phyloP scores from a whole-genome alignment of 2,329 filamentous ascomycete species.

The Diaporthe citri region DNA sequence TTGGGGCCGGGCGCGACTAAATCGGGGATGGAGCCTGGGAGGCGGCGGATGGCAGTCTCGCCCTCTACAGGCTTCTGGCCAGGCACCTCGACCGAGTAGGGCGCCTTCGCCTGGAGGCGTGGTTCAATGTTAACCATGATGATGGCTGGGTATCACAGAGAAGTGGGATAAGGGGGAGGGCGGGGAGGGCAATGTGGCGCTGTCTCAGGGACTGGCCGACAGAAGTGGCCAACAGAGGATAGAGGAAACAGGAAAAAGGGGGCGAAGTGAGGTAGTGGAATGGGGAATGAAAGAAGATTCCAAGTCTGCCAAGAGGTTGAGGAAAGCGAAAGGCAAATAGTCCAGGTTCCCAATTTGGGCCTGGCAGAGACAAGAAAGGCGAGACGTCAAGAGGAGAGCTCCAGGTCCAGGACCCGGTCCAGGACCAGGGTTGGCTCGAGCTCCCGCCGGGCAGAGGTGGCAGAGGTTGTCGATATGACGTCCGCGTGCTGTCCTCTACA shows the following conservation, averaged over 20 bases:
- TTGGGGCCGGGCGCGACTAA: slow-evolving; percentile 73
- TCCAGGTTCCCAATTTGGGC: slow-evolving; percentile 16
- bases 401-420: slow-evolving; percentile 11
- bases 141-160: slow-evolving; percentile 36
- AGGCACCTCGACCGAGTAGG: slow-evolving; percentile 77
- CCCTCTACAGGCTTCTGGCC: slow-evolving; percentile 74
- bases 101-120: slow-evolving; percentile 69
- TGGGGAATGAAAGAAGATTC: background rate
- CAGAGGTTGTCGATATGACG: slow-evolving; percentile 21
- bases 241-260: background rate
- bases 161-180: background rate
- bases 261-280: background rate
- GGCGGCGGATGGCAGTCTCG: slow-evolving; percentile 81
- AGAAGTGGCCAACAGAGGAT: background rate
- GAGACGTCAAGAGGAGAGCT: slow-evolving; percentile 25
- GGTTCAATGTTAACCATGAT: slow-evolving; percentile 36
- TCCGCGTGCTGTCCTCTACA: background rate
- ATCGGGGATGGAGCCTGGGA: slow-evolving; percentile 71
- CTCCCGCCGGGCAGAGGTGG: slow-evolving; percentile 11
- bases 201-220: background rate
- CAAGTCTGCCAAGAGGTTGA: slow-evolving; percentile 29
- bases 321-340: slow-evolving; percentile 29
- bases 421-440: slow-evolving; percentile 27
- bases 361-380: slow-evolving; percentile 16
- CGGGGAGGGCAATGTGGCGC: background rate